A percentile compares a stretch with the other conserved stretches of the same genome.
Evolutionary conservation across 202 grass and related monocot species (phyloP).

Genomic region (Brachypodium distachyon): DNA sequence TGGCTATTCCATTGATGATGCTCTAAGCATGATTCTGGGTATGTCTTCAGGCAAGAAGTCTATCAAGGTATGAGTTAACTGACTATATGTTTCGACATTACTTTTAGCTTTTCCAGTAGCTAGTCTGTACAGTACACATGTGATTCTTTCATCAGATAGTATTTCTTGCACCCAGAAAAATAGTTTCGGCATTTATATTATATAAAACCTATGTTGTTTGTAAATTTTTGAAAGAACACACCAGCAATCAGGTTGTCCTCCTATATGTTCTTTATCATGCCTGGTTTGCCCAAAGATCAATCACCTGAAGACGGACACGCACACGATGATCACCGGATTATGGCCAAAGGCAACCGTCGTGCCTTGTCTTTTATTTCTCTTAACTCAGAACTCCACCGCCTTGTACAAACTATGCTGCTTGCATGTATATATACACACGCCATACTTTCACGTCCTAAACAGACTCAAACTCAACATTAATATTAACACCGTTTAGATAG

Average conservation of each 20-base stretch:
- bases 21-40: constrained; percentile 56
- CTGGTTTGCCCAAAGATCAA: too few relatives aligned
- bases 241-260: background rate
- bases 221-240: background rate
- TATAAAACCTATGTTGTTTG: background rate
- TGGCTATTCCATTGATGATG: constrained; percentile 87
- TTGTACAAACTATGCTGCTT: too few relatives aligned
- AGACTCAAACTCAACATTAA: too few relatives aligned
- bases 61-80: constrained; percentile 47
- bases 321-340: too few relatives aligned
- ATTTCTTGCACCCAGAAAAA: background rate
- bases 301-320: too few relatives aligned
- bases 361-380: too few relatives aligned
- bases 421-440: too few relatives aligned
- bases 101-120: constrained; percentile 1
- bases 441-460: too few relatives aligned
- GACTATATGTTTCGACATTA: background rate
- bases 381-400: too few relatives aligned
- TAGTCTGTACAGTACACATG: background rate
- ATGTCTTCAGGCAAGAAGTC: constrained; percentile 63
- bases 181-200: background rate
- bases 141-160: background rate
- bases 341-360: too few relatives aligned
- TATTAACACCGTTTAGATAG: background rate
- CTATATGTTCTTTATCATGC: background rate